Evolutionary conservation across 306 rosid genomes (phyloP), one percentile per base, ranked within the genome.

Genomic region (Trifolium repens): DNA sequence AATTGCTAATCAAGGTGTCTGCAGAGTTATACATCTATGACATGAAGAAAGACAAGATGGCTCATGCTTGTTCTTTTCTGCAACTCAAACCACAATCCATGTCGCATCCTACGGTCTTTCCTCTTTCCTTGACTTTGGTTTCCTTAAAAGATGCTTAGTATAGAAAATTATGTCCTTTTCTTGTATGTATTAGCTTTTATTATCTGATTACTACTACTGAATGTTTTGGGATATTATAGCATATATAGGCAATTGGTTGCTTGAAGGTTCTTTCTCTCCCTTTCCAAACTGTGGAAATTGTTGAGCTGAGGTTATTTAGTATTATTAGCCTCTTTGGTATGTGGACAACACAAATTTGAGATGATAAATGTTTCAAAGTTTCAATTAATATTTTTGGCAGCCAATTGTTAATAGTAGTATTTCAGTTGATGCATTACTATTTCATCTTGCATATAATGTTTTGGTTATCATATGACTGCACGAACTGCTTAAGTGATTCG

Each of bases 101-200:
- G 68, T 75, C 24, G 13, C 37, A 22, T 60, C 90, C 89, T 50
- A 75, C 79, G 1, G 89, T 84, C 1, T 66, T 88, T 75, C 84
- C 92, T 0, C 78, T 83, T 67, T 81, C 90, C 78, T 8, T 79
- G 79, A 88, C 84, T 66, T 75, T 90, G 86, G 67, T 86, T 71
- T 89, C 87, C 3, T 42, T 90, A 50, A 63, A 58, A 17, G 40
- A 46, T 49, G 63, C 50, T 67, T 69, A 79, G 57, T 52, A 64
- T 19, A 42, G 16, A 39, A 52, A 39, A 52, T 16, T 52, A 67
- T n/a, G 46, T 42, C 26, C 9, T 19, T 30, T 9, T 11, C 16
- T n/a, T 63, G 50, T 64, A 24, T 52, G 9, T 37, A 55, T 55
- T 2, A 37, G 46, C 11, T 3, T 55, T 40, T 30, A 24, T n/a